Evolutionary conservation across 768 basidiomycete species (phyloP).

Genomic region (Ramaria rubella): DNA sequence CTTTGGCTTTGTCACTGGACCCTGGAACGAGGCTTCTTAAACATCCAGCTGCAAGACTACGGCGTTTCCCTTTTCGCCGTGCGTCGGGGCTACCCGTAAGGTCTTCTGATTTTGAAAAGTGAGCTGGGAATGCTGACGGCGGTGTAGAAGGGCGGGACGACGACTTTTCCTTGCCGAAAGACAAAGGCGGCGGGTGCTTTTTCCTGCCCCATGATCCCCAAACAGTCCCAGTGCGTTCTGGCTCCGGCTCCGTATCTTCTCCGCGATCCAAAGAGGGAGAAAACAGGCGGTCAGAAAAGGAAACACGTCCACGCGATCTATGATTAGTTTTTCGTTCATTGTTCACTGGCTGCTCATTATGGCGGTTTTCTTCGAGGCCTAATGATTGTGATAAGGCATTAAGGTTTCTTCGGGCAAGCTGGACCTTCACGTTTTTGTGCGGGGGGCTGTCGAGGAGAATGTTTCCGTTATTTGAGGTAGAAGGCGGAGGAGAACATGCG

Average conservation of each 20-base stretch:
- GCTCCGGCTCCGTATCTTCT: not conserved
- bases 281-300: constrained; percentile 3
- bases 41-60: constrained; percentile 5
- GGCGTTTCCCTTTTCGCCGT: not conserved
- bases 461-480: not conserved
- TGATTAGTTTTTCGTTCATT: not conserved
- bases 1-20: not conserved
- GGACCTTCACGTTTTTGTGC: not conserved
- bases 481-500: not conserved
- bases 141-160: not conserved
- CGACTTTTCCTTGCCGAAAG: not conserved
- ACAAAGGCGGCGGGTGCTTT: not conserved
- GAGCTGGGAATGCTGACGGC: not conserved
- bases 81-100: not conserved
- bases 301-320: constrained; percentile 2
- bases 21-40: constrained; percentile 5
- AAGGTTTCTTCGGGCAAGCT: not conserved
- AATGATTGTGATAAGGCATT: not conserved
- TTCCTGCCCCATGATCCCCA: constrained; percentile 8
- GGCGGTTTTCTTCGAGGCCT: not conserved
- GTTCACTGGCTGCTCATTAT: not conserved
- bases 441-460: constrained; percentile 6
- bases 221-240: not conserved
- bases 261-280: not conserved
- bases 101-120: not conserved